phyloP scores from a whole-genome alignment of 129 eudicot species.

The Tanacetum coccineum region DNA sequence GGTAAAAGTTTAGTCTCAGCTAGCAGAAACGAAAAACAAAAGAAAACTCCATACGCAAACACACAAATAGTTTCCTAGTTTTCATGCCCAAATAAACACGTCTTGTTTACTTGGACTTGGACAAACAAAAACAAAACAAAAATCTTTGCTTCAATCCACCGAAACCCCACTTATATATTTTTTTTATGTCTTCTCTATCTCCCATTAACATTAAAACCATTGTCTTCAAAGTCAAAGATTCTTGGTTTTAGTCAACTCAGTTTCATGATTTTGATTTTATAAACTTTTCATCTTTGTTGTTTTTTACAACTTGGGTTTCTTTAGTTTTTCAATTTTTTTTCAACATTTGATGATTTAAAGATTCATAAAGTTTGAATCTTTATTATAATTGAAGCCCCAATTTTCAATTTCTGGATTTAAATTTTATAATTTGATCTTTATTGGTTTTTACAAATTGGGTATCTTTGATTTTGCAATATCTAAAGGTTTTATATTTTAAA shows the following conservation, averaged over 20 bases:
- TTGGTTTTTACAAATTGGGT: conserved; percentile 11
- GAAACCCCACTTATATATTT: conserved; percentile 15
- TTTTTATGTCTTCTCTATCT: not conserved
- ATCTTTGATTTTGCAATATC: not conserved
- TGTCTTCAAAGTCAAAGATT: conserved; percentile 25
- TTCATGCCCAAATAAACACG: conserved; percentile 27
- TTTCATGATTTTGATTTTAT: too few species aligned
- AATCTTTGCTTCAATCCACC: conserved; percentile 16
- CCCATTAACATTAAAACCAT: conserved; percentile 14
- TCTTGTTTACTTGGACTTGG: not conserved
- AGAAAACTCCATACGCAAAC: not conserved
- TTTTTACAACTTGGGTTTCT: conserved; percentile 15
- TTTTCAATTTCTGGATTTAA: too few species aligned
- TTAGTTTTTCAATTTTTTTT: not conserved
- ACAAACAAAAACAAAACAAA: conserved; percentile 21
- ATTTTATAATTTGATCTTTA: conserved; percentile 1
- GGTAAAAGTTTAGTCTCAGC: conserved; percentile 12
- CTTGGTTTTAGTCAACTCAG: conserved; percentile 18
- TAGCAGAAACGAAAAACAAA: not conserved
- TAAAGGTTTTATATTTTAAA: conserved; percentile 2
- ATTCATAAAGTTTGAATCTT: too few species aligned
- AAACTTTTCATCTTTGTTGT: too few species aligned
- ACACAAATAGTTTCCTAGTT: not conserved
- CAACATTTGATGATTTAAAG: not conserved
- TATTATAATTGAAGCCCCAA: too few species aligned